phyloP scores from a whole-genome alignment of 352 stramenopile genomes.

The Phytophthora cajani region DNA sequence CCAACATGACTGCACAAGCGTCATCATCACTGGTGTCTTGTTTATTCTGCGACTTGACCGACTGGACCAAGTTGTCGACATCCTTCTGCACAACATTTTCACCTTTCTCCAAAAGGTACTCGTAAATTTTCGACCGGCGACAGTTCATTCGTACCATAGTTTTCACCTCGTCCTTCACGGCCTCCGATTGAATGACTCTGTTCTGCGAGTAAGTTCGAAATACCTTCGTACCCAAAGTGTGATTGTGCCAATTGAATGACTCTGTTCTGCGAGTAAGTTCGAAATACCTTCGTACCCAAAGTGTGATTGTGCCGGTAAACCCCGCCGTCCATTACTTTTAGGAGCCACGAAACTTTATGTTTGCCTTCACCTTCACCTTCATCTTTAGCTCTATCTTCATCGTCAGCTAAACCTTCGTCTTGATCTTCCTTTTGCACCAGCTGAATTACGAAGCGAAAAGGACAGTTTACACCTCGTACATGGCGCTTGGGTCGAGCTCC shows the following conservation, averaged over 20 bases:
- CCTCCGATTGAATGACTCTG: background rate
- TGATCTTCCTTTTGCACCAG: background rate
- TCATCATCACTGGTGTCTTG: background rate
- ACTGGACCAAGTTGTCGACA: constrained; percentile 12
- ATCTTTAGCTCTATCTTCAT: too few relatives aligned
- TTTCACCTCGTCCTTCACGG: background rate
- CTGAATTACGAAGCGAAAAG: constrained; percentile 12
- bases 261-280: constrained; percentile 10
- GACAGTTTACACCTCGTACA: constrained; percentile 2
- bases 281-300: background rate
- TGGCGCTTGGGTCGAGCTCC: constrained; percentile 8
- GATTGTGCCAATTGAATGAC: constrained; percentile 5
- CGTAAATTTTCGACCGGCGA: constrained; percentile 5
- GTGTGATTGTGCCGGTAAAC: constrained; percentile 9
- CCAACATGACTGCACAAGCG: background rate
- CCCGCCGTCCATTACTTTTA: constrained; percentile 7
- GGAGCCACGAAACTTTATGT: background rate
- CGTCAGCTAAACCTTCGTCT: too few relatives aligned
- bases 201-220: constrained; percentile 12
- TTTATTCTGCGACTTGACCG: background rate
- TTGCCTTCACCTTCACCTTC: too few relatives aligned
- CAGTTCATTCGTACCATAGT: background rate
- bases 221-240: background rate
- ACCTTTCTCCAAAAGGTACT: constrained; percentile 6
- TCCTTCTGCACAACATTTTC: constrained; percentile 15